phyloP scores from a whole-genome alignment of 2,329 filamentous ascomycete species.

The Calonectria naviculata region DNA sequence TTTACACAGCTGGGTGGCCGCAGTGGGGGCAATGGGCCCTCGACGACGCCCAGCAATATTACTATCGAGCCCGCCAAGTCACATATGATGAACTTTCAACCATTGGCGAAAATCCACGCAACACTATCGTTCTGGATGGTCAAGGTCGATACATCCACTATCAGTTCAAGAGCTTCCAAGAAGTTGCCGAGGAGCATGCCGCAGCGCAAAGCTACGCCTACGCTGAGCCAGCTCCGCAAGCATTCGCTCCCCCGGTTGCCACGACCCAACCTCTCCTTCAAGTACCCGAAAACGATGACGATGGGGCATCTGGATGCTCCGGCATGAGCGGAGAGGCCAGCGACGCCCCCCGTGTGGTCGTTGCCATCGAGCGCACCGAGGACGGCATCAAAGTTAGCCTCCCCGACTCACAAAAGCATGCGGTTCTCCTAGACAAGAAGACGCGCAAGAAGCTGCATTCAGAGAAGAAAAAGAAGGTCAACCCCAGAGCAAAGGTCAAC shows the following conservation, averaged over 20 bases:
- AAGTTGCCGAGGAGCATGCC: not conserved
- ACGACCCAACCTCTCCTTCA: not conserved
- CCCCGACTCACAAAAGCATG: conserved; percentile 7
- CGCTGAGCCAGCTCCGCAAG: not conserved
- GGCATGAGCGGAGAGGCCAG: not conserved
- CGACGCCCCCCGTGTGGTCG: not conserved
- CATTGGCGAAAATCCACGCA: conserved; percentile 29
- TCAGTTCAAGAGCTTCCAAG: conserved; percentile 31
- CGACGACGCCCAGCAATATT: conserved; percentile 25
- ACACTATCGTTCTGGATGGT: conserved; percentile 30
- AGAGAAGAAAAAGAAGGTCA: conserved; percentile 34
- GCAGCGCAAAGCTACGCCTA: not conserved
- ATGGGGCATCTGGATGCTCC: conserved; percentile 8
- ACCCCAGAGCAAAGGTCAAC: conserved; percentile 31
- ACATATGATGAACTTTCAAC: conserved; percentile 25
- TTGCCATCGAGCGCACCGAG: not conserved
- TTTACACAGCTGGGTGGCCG: not conserved
- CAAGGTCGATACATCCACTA: conserved; percentile 37
- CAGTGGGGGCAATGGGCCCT: conserved; percentile 35
- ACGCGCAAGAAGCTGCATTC: conserved; percentile 18
- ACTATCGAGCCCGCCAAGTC: conserved; percentile 38
- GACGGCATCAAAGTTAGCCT: conserved; percentile 20
- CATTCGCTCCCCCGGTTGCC: not conserved
- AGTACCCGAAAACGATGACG: conserved; percentile 1
- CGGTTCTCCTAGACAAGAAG: conserved; percentile 30